Percentiles rank a stretch among this genome's conserved stretches.
phyloP scores from a whole-genome alignment of 139 green algal genomes.

The Spirogloea muscicola region DNA sequence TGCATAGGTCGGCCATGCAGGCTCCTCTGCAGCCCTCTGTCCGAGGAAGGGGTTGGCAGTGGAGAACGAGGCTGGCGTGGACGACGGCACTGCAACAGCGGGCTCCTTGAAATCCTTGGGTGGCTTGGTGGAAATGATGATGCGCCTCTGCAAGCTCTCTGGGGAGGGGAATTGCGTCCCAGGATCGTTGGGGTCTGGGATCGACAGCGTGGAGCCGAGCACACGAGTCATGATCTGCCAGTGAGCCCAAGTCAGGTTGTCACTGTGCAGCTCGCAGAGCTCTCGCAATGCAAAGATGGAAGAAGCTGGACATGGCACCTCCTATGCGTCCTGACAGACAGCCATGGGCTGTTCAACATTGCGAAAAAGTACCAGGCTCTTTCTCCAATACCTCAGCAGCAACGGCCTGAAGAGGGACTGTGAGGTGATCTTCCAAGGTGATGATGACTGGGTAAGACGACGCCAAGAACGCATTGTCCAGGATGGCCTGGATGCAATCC shows the following conservation, averaged over 20 bases:
- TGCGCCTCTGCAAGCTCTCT: conserved; percentile 10
- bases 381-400: conserved; percentile 32
- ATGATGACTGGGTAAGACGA: conserved; percentile 45
- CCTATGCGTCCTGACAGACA: too few species aligned
- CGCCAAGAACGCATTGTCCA: conserved; percentile 37
- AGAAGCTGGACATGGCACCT: too few species aligned
- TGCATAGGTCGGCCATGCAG: too few species aligned
- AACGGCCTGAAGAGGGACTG: conserved; percentile 13
- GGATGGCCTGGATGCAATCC: conserved; percentile 32
- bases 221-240: conserved; percentile 24
- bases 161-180: conserved; percentile 32
- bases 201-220: conserved; percentile 16
- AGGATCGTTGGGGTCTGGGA: background rate
- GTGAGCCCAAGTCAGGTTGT: too few species aligned
- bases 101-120: conserved; percentile 24
- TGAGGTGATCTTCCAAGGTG: conserved; percentile 43
- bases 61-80: too few species aligned
- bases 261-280: too few species aligned
- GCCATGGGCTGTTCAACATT: too few species aligned
- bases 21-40: too few species aligned
- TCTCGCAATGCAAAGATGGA: too few species aligned
- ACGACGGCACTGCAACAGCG: too few species aligned
- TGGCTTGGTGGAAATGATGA: conserved; percentile 41
- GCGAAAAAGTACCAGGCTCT: too few species aligned
- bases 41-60: too few species aligned